Conservation (phyloP, 345 rosid species). For the Ceriops tagal region DNA sequence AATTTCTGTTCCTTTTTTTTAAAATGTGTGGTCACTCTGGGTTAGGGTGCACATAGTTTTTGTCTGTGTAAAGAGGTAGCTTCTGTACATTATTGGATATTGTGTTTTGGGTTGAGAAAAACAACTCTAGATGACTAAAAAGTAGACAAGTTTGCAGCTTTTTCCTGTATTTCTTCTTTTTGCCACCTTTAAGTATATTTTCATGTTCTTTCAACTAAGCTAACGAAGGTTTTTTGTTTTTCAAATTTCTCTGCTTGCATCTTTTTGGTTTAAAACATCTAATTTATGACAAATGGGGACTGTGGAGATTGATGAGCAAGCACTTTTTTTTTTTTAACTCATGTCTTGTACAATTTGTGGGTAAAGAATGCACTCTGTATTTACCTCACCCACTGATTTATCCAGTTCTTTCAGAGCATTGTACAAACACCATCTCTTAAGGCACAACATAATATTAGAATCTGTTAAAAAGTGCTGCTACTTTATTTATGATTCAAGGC, state of each 20-base stretch:
- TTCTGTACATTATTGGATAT: background rate
- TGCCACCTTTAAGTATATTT: background rate
- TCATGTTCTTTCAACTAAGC: background rate
- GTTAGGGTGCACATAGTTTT: background rate
- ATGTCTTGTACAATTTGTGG: conserved; percentile 23
- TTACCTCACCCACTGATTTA: background rate
- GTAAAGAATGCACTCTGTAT: background rate
- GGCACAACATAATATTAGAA: no score
- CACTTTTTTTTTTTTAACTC: background rate
- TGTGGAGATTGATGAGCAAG: conserved; percentile 9
- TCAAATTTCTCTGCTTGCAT: background rate
- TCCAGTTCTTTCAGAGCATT: background rate
- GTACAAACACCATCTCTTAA: no score
- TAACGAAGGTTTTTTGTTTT: background rate
- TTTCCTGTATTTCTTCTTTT: background rate
- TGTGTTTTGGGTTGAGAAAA: background rate
- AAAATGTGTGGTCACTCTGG: background rate
- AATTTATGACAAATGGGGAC: background rate
- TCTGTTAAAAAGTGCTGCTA: no score
- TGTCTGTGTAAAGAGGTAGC: background rate
- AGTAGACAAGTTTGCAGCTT: background rate
- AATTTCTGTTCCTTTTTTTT: background rate
- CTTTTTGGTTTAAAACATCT: conserved; percentile 12
- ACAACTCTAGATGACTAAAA: background rate
- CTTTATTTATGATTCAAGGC: no score